Conservation (phyloP, 305 asterid species). For the Solanum aculeatissimum region DNA sequence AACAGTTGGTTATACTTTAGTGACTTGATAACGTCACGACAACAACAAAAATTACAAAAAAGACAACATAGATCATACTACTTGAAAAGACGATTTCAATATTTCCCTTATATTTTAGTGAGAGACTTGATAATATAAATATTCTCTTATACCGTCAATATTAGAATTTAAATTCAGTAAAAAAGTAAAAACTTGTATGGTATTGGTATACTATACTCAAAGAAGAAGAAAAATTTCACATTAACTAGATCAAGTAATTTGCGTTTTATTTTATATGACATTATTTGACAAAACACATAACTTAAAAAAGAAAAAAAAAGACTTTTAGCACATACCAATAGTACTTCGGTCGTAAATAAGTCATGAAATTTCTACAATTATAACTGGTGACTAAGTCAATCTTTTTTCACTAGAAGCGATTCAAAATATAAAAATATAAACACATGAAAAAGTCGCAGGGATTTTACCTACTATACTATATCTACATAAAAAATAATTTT, state of each 20-base stretch:
- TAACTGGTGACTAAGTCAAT: background rate
- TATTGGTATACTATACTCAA: background rate
- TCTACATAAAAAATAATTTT: background rate
- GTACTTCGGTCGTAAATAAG: background rate
- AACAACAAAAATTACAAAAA: too few species aligned
- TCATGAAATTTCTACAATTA: too few species aligned
- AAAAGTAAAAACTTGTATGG: background rate
- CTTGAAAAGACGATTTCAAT: background rate
- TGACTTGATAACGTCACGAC: background rate
- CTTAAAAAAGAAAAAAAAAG: background rate
- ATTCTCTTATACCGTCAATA: background rate
- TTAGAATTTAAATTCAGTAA: background rate
- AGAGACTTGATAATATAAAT: background rate
- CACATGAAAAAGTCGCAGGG: background rate
- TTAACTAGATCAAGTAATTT: background rate
- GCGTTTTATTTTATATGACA: background rate
- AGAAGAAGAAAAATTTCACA: background rate
- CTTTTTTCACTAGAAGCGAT: background rate
- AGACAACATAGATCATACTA: background rate
- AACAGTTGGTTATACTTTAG: background rate
- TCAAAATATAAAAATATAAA: background rate
- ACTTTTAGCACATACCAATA: background rate
- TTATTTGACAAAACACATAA: background rate
- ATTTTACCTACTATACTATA: background rate
- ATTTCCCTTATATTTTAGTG: background rate